A percentile compares a stretch with the other conserved stretches of the same genome.
Evolutionary conservation across 768 basidiomycete species (phyloP).

Genomic region (Coprinopsis sp.): DNA sequence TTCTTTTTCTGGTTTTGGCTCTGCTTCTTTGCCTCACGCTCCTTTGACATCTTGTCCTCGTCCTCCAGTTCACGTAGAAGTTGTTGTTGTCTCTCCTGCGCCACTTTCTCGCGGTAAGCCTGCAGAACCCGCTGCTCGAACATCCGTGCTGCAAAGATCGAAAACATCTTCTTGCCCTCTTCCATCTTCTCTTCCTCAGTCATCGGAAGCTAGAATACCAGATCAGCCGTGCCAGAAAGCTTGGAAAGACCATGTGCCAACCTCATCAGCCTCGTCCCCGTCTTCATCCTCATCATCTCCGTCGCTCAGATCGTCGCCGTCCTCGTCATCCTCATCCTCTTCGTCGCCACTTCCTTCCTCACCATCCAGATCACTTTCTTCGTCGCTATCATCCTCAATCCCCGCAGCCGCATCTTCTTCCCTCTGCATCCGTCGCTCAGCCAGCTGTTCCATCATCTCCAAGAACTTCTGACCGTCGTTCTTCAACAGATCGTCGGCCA

Average conservation of each 20-base stretch:
- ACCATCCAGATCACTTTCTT: slow-evolving; percentile 44
- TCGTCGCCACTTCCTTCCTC: slow-evolving; percentile 60
- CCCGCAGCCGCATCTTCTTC: slow-evolving; percentile 60
- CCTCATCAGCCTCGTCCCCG: slow-evolving; percentile 22
- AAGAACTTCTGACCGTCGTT: slow-evolving; percentile 99
- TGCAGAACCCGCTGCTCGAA: slow-evolving; percentile 98
- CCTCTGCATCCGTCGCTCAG: slow-evolving; percentile 87
- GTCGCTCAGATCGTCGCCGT: slow-evolving; percentile 62
- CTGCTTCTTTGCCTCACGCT: slow-evolving; percentile 90
- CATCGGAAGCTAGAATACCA: slow-evolving; percentile 33
- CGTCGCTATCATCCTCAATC: slow-evolving; percentile 45
- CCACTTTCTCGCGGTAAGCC: slow-evolving; percentile 94
- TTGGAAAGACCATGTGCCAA: slow-evolving; percentile 12
- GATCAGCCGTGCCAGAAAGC: slow-evolving; percentile 2
- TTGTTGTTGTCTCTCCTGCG: slow-evolving; percentile 91
- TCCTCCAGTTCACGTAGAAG: slow-evolving; percentile 93
- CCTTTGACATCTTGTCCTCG: slow-evolving; percentile 82
- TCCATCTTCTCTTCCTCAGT: slow-evolving; percentile 99
- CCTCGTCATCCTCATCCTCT: slow-evolving; percentile 60
- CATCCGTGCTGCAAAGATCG: slow-evolving; percentile 98
- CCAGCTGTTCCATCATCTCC: slow-evolving; percentile 99
- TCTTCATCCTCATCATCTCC: slow-evolving; percentile 59
- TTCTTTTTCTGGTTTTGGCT: slow-evolving; percentile 99
- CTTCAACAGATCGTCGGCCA: slow-evolving; percentile 97
- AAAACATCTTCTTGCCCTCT: slow-evolving; percentile 99